Evolutionary conservation across 805 yeast genomes (phyloP).

Genomic region (Blastobotrys chiropterorum): DNA sequence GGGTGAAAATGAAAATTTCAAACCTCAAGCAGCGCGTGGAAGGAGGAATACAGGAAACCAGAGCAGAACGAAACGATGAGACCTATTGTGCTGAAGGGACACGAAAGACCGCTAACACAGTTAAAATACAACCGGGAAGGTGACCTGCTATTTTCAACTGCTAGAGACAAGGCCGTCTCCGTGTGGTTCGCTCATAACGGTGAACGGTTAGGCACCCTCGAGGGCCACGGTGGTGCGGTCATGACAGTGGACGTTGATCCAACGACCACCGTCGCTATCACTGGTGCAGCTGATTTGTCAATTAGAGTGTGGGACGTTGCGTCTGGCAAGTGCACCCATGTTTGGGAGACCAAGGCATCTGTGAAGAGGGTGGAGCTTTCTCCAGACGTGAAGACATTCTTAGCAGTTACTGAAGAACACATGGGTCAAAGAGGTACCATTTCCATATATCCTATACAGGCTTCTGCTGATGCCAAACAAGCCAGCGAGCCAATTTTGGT

Average conservation of each 20-base stretch:
- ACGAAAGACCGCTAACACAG: conserved; percentile 96
- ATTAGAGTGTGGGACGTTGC: conserved; percentile 78
- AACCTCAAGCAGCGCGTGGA: neutral
- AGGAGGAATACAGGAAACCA: neutral
- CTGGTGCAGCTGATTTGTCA: conserved; percentile 88
- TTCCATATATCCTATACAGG: conserved; percentile 55
- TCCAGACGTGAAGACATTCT: conserved; percentile 59
- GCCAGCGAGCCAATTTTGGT: conserved; percentile 48
- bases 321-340: conserved; percentile 68
- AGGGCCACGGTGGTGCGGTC: conserved; percentile 86
- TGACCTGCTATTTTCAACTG: conserved; percentile 83
- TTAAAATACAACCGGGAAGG: conserved; percentile 95
- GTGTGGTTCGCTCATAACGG: conserved; percentile 96
- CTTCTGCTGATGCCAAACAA: conserved; percentile 40
- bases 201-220: conserved; percentile 90
- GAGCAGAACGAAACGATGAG: conserved; percentile 45
- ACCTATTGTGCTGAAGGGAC: conserved; percentile 66
- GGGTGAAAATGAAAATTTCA: conserved; percentile 2
- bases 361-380: conserved; percentile 85
- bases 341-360: conserved; percentile 76
- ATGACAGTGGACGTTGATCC: conserved; percentile 87
- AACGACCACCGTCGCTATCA: conserved; percentile 60
- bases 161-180: conserved; percentile 84
- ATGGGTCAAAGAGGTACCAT: conserved; percentile 85
- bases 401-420: conserved; percentile 82